Evolutionary conservation across 805 yeast genomes (phyloP), one percentile per base, ranked within the genome.

Genomic region (Candida morakotiae): DNA sequence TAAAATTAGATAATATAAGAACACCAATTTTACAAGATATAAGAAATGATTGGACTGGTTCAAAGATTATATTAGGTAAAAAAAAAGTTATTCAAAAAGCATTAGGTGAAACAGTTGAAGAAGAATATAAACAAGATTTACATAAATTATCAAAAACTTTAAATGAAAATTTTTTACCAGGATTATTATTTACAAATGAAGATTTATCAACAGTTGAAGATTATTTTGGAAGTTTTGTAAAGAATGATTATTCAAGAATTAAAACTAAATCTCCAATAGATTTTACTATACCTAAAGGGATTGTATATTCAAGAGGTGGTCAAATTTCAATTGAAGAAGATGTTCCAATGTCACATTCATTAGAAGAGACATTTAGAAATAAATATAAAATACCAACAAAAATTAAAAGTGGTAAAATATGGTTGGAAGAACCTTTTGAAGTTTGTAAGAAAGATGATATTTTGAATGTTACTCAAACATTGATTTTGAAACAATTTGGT

Each of bases 261-360:
- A 95, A 95, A 46, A 73, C 87, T 26, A 79, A 62, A 49, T 75
- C 96, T 9, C 94, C 98, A 39, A 68, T 91, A 42, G 78, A 84
- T 35, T 89, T 93, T 64, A 74, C 78, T 4, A 73, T 93, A 39
- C 98, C 98, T 20, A 87, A 73, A 42, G 99, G 99, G 33, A 74
- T 87, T 37, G 82, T 93, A 7, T 89, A 87, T 61, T 86, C 98
- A 15, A 82, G 96, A 58, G 99, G 96, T 52, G 98, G 98, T 16
- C 94, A 87, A 64, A 68, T 89, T 35, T 73, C 96, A 21, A 64
- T 59, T 17, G 97, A 88, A 56, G 98, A 93, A 47, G 99, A 93
- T 61, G 88, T 93, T 15, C 96, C 97, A 50, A 81, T 93, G 85
- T 83, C 94, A 9, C 98, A 93, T 59, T 87, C 98, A 5, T 74